Evolutionary conservation across 768 basidiomycete genomes (phyloP).

Genomic region (Russula lepida): DNA sequence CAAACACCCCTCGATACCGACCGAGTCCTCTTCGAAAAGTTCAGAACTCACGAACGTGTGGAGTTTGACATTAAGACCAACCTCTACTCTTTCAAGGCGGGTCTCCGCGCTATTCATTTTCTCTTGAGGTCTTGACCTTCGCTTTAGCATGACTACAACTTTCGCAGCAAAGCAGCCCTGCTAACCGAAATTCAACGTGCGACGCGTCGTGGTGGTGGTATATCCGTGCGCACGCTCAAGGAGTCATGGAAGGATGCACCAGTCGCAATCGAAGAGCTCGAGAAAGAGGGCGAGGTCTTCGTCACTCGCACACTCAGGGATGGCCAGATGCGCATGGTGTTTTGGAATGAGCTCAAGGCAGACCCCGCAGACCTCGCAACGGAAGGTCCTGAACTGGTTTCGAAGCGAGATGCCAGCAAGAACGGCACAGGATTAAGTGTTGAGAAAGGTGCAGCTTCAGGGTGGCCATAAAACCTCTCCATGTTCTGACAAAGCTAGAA

Average conservation of each 20-base stretch:
- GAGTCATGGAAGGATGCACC: constrained; percentile 90
- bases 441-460: constrained; percentile 57
- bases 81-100: constrained; percentile 78
- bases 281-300: constrained; percentile 79
- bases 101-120: constrained; percentile 19
- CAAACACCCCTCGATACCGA: constrained; percentile 73
- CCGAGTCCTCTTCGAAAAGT: constrained; percentile 62
- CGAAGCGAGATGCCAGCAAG: constrained; percentile 30
- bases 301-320: constrained; percentile 84
- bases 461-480: background rate
- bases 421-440: constrained; percentile 62
- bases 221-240: constrained; percentile 75
- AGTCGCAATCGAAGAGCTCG: constrained; percentile 78
- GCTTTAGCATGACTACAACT: constrained; percentile 72
- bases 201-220: constrained; percentile 75
- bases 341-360: constrained; percentile 84
- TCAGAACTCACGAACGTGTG: constrained; percentile 74
- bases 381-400: constrained; percentile 11
- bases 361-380: constrained; percentile 25
- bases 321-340: constrained; percentile 74
- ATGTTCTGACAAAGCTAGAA: constrained; percentile 39
- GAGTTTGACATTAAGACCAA: constrained; percentile 75
- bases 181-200: constrained; percentile 81
- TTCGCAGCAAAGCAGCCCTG: constrained; percentile 76
- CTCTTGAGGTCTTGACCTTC: constrained; percentile 6